These are phyloP conservation scores for Claviceps humidiphila DNA, from an alignment of 2,329 filamentous ascomycete genomes.

Conservation along the genomic window DNA sequence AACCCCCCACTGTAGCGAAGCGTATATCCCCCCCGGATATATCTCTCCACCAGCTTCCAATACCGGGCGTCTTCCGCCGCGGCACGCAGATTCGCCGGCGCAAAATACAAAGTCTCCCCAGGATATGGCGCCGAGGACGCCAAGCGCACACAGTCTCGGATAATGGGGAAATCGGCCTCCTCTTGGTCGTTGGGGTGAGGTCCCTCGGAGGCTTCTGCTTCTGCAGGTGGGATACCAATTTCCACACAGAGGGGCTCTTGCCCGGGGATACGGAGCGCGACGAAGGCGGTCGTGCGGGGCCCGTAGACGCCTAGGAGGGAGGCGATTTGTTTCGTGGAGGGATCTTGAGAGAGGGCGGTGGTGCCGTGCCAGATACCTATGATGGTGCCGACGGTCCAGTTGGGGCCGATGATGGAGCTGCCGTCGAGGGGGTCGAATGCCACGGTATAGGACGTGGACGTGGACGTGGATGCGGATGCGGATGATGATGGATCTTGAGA, in stretches of 20 bases:
- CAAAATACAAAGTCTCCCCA: slow-evolving; percentile 41
- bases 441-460: slow-evolving; percentile 32
- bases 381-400: slow-evolving; percentile 47
- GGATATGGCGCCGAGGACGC: slow-evolving; percentile 15
- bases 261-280: slow-evolving; percentile 37
- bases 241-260: slow-evolving; percentile 33
- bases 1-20: slow-evolving; percentile 47
- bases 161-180: background rate
- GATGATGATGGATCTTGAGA: slow-evolving; percentile 17
- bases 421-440: slow-evolving; percentile 53
- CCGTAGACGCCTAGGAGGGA: slow-evolving; percentile 41
- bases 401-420: slow-evolving; percentile 44
- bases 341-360: slow-evolving; percentile 28
- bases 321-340: slow-evolving; percentile 30
- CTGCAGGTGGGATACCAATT: slow-evolving; percentile 22
- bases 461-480: background rate
- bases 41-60: slow-evolving; percentile 33
- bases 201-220: background rate
- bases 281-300: slow-evolving; percentile 39
- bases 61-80: slow-evolving; percentile 39
- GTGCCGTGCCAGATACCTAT: slow-evolving; percentile 43
- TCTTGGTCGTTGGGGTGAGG: background rate
- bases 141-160: background rate
- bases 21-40: slow-evolving; percentile 41
- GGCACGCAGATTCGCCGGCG: slow-evolving; percentile 46